These are phyloP conservation scores for Aspergillus floridensis DNA, from an alignment of 2,329 filamentous ascomycete species.

Conservation along the genomic window DNA sequence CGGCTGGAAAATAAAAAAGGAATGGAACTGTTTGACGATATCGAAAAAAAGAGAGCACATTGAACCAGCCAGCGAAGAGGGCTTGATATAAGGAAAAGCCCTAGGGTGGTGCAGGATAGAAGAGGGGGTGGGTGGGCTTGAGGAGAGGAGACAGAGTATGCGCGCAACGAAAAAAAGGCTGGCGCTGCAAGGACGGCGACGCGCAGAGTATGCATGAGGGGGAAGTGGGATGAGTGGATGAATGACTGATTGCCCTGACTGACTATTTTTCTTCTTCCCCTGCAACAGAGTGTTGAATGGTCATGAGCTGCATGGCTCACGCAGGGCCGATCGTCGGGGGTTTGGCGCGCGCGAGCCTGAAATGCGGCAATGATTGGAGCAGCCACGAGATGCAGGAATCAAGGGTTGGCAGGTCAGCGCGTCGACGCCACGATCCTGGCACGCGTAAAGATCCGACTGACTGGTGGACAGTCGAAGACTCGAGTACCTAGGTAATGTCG, in stretches of 20 bases:
- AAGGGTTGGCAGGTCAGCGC: conserved; percentile 5
- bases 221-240: not conserved
- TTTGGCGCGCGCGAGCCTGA: conserved; percentile 3
- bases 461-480: not conserved
- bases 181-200: conserved; percentile 7
- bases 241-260: not conserved
- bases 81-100: conserved; percentile 16
- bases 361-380: conserved; percentile 1
- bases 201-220: conserved; percentile 6
- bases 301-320: not conserved
- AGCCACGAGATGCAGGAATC: conserved; percentile 8
- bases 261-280: not conserved
- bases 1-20: not conserved
- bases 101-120: not conserved
- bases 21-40: not conserved
- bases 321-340: conserved; percentile 2
- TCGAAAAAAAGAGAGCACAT: not conserved
- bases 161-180: not conserved
- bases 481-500: not conserved
- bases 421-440: conserved; percentile 5
- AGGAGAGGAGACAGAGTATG: not conserved
- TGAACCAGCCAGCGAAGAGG: conserved; percentile 2
- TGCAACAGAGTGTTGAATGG: not conserved
- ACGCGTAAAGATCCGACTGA: conserved; percentile 1
- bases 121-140: no score